Evolutionary conservation across 805 yeast species (phyloP).

Genomic region (Hanseniaspora guilliermondii): DNA sequence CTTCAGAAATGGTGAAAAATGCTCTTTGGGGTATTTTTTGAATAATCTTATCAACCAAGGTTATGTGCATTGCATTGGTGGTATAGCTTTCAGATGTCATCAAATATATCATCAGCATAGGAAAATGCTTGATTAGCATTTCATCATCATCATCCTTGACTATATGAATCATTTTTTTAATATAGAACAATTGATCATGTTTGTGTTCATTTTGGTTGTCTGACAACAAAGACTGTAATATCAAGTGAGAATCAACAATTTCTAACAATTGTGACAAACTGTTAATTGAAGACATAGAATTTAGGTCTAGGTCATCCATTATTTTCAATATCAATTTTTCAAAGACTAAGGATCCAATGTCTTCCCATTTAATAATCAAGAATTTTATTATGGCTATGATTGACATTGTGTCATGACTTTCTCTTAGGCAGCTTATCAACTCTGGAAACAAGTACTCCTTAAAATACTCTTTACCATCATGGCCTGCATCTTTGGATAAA

Average conservation of each 20-base stretch:
- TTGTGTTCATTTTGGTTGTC: conserved; percentile 27
- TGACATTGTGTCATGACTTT: conserved; percentile 33
- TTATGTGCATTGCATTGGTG: conserved; percentile 24
- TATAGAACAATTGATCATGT: conserved; percentile 44
- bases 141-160: conserved; percentile 56
- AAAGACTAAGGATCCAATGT: conserved; percentile 57
- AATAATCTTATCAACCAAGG: conserved; percentile 34
- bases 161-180: conserved; percentile 41
- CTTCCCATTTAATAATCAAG: conserved; percentile 89
- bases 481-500: background rate
- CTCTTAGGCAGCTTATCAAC: conserved; percentile 42
- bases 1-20: conserved; percentile 38
- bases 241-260: conserved; percentile 65
- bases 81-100: conserved; percentile 22
- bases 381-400: conserved; percentile 55
- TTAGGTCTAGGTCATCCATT: conserved; percentile 36
- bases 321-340: conserved; percentile 61
- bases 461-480: conserved; percentile 36
- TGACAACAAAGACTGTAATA: conserved; percentile 45
- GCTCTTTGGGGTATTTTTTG: conserved; percentile 52
- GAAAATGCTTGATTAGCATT: conserved; percentile 63
- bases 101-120: conserved; percentile 46
- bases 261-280: conserved; percentile 67
- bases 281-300: conserved; percentile 32
- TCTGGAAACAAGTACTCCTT: conserved; percentile 39